Evolutionary conservation across 148 eudicot species (phyloP), one percentile per base, ranked within the genome.

Genomic region (Persicaria maculosa): DNA sequence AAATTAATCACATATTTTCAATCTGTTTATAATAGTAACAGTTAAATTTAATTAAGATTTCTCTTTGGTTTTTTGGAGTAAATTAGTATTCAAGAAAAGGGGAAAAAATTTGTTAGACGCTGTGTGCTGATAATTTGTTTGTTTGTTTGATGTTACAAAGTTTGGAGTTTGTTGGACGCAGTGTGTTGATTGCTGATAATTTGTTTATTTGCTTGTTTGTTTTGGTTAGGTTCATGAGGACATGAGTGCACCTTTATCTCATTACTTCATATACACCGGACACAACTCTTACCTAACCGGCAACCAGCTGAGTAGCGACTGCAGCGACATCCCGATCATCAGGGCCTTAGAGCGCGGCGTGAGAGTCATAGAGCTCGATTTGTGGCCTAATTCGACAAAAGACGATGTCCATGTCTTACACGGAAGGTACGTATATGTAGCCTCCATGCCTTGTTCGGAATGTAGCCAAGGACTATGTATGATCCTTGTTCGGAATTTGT

Each of bases 201-300:
- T 1, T 31, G 3, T 31, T 1, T 31, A 31, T 31, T 31, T 31
- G 40, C 0, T 12, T 6, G 12, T 7, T 48, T 48, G 44, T 62
- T 43, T 40, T 40, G 4, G 0, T 54, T 73, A 89, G 97, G 91
- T 91, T 52, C 86, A 86, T 61, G 90, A 89, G 48, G 85, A 87
- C 58, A 89, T 87, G 91, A 84, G 6, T 17, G 84, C 85, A n/a
- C 93, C 97, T 4, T 77, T 91, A 79, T 86, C 97, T 8, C 88
- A 91, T 79, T 91, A 91, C 73, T 91, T 86, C 81, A 83, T 91
- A 73, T 89, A 83, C 79, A 89, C 97, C 0, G 91, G 93, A 9
- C 97, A 91, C 64, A 91, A 91, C 71, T 87, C 97, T 8, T 91
- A 91, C 73, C 74, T 91, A 4, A 91, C 91, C 1, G 97, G 97